Evolutionary conservation across 2,329 filamentous ascomycete genomes (phyloP).

Genomic region (Penicillium frequentans): DNA sequence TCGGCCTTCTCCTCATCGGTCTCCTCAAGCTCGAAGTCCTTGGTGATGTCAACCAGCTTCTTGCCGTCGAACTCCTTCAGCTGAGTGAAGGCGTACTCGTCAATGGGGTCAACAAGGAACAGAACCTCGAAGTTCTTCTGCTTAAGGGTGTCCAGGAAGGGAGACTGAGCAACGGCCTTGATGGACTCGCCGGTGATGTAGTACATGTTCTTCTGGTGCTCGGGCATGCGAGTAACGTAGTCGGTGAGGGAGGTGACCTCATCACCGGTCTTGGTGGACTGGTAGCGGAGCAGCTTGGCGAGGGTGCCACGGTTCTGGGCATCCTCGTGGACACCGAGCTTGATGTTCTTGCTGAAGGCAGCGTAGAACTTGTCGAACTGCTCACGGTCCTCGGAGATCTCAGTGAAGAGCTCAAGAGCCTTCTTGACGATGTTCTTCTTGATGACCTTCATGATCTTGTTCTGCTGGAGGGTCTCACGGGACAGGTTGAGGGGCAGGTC

Average conservation of each 20-base stretch:
- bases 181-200: conserved; percentile 99
- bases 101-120: conserved; percentile 98
- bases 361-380: conserved; percentile 99
- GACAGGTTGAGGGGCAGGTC: conserved; percentile 99
- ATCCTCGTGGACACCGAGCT: conserved; percentile 99
- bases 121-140: conserved; percentile 99
- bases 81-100: conserved; percentile 99
- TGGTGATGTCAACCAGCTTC: conserved; percentile 99
- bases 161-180: conserved; percentile 97
- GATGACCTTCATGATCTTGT: conserved; percentile 99
- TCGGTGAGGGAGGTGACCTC: conserved; percentile 92
- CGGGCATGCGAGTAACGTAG: conserved; percentile 98
- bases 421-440: conserved; percentile 99
- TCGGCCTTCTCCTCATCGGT: conserved; percentile 98
- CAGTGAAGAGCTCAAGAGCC: conserved; percentile 97
- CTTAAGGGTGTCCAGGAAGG: conserved; percentile 98
- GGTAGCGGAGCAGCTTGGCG: conserved; percentile 98
- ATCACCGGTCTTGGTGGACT: conserved; percentile 97
- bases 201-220: conserved; percentile 99
- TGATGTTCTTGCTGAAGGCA: conserved; percentile 99
- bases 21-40: conserved; percentile 99
- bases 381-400: conserved; percentile 99
- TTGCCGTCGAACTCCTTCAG: conserved; percentile 99
- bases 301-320: conserved; percentile 90
- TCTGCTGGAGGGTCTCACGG: conserved; percentile 99